Evolutionary conservation across 2,329 filamentous ascomycete genomes (phyloP), one percentile per base, ranked within the genome.

Genomic region (Colletotrichum sp.): DNA sequence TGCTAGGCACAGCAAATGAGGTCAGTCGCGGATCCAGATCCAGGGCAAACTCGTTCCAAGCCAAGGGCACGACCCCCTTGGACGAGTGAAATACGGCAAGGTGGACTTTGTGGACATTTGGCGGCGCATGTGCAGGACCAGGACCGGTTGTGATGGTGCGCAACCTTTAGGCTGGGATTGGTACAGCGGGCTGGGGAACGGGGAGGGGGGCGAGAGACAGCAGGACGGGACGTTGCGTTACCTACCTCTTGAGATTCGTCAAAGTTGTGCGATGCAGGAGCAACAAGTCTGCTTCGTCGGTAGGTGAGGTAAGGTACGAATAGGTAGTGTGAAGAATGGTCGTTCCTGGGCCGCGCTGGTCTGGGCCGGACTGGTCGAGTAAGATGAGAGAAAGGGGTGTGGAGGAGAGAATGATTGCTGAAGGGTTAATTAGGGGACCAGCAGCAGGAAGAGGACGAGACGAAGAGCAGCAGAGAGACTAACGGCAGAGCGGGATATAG

Each of bases 1-100:
- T 75, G 56, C 73, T 75, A 73, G 72, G 38, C 36, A 68, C 43
- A 68, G 73, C 69, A 73, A 75, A 73, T 75, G 73, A 73, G 73
- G 63, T 73, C 73, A 75, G 73, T 69, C 73, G 48, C 63, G 63
- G 69, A 75, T 75, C 63, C 43, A 73, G 34, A 71, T 61, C 69
- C 65, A 69, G 48, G 34, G 56, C 73, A 67, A 13, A 59, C 36
- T 21, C 16, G 65, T 69, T 28, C 55, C 55, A 34, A 34, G 67
- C 36, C 55, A 52, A 69, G 67, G 56, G 67, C 67, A 69, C 63
- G 43, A 71, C 18, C 48, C 69, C 63, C 64, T 59, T 48, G 43
- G 21, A 63, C 34, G 67, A 75, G 55, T 58, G 58, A 52, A 64
- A 69, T 69, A 58, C 28, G 65, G 58, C 21, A 64, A 69, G 69